phyloP scores from a whole-genome alignment of 257 asterid genomes.

The Solanum etuberosum region DNA sequence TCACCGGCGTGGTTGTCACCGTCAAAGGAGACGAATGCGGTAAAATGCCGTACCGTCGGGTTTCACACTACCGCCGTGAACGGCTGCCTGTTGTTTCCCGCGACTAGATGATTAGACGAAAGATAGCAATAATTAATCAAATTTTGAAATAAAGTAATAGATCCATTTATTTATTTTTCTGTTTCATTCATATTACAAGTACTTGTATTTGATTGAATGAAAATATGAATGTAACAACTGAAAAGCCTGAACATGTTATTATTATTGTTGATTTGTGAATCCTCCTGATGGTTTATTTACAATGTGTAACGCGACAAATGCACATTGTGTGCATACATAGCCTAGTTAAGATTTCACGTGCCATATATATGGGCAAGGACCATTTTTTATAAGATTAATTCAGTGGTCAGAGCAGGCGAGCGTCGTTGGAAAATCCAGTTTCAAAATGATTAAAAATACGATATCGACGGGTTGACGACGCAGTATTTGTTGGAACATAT shows the following conservation, averaged over 20 bases:
- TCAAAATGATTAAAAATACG: neutral
- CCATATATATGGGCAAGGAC: neutral
- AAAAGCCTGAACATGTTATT: too few relatives aligned
- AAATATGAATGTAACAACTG: neutral
- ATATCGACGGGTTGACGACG: neutral
- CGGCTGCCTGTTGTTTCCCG: slow-evolving; percentile 20
- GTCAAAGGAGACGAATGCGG: slow-evolving; percentile 1
- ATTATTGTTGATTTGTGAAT: neutral
- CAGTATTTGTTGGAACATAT: neutral
- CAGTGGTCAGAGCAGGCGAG: neutral
- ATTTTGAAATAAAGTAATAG: neutral
- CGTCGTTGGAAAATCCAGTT: neutral
- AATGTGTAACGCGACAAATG: neutral
- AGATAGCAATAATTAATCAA: neutral
- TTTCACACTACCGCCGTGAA: slow-evolving; percentile 34
- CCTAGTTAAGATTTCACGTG: neutral
- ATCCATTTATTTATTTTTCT: neutral
- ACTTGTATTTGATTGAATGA: neutral
- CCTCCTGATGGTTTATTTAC: neutral
- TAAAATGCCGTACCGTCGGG: slow-evolving; percentile 57
- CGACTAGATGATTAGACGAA: slow-evolving; percentile 24
- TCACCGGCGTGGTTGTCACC: neutral
- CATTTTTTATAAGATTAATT: neutral
- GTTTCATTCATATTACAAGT: neutral
- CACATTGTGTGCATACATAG: neutral